Evolutionary conservation across 2,329 filamentous ascomycete species (phyloP), one percentile per base, ranked within the genome.

Genomic region (Aspergillus sp.): DNA sequence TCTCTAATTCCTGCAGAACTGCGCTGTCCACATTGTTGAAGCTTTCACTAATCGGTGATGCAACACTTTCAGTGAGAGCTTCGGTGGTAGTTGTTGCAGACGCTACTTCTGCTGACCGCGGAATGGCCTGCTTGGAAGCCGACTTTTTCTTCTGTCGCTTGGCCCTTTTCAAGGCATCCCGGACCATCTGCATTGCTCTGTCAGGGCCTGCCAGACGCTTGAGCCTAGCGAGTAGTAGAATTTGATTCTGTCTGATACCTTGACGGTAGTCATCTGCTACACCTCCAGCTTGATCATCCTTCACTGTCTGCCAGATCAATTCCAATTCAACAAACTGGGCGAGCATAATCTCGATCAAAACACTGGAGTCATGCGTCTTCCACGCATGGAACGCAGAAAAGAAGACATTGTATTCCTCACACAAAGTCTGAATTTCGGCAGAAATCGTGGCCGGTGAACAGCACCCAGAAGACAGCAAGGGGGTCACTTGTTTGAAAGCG

Each of bases 251-350:
- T 23, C 84, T 79, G 58, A 88, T 87, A n/a, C 85, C 86, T 63
- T 86, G 80, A 37, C 81, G 79, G 65, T 88, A 88, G 57, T 88
- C 86, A 43, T 81, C 82, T 3, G 85, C 84, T 39, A 86, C 86
- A 53, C 84, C 82, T 45, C 85, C 86, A 8, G 80, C 79, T 23
- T 76, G 82, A 55, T 87, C 84, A 62, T 86, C 80, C 66, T 88
- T 87, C 58, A 88, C 85, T 2, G 84, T 85, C 69, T 88, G 85
- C 83, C 86, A 86, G 15, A 88, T 88, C 17, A 85, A 79, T 65
- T 88, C 86, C 17, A 88, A 75, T 66, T 86, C 85, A 41, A 87
- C 83, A 64, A 88, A 88, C 24, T 86, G 85, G 9, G 83, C 84
- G 17, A 88, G 77, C 86, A 88, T 88, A 40, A 85, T 86, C 62